Percentiles rank a stretch among this genome's conserved stretches.
Conservation (phyloP, 805 yeast species). For the Candida anglica region DNA sequence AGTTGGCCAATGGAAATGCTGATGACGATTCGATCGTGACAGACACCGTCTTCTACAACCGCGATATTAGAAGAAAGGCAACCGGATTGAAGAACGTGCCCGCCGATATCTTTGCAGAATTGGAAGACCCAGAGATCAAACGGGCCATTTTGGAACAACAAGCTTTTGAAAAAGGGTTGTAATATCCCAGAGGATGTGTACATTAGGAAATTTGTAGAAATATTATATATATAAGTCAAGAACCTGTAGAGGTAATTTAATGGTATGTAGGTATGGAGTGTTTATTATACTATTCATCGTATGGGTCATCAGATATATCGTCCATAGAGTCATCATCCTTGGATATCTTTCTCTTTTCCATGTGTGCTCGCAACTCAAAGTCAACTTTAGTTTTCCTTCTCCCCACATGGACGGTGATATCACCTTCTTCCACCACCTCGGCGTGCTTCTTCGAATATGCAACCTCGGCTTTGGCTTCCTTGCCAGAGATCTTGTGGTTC, state of each 20-base stretch:
- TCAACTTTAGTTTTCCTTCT: conserved; percentile 43
- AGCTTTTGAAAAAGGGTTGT: conserved; percentile 34
- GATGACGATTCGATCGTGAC: conserved; percentile 34
- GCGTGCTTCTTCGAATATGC: conserved; percentile 44
- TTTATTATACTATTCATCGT: not conserved
- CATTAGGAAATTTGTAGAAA: not conserved
- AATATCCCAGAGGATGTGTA: not conserved
- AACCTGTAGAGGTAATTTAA: not conserved
- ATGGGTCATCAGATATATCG: conserved; percentile 1
- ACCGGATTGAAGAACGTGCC: conserved; percentile 69
- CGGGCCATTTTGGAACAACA: conserved; percentile 63
- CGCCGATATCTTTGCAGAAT: conserved; percentile 50
- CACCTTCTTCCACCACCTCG: conserved; percentile 46
- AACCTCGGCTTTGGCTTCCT: conserved; percentile 45
- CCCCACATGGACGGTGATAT: conserved; percentile 44
- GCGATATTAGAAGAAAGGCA: conserved; percentile 44
- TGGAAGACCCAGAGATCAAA: conserved; percentile 50
- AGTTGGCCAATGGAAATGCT: conserved; percentile 7
- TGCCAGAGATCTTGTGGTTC: conserved; percentile 42
- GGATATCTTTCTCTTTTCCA: conserved; percentile 29
- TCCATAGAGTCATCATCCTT: conserved; percentile 8
- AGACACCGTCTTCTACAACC: conserved; percentile 41
- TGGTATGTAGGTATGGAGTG: not conserved
- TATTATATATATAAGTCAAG: not conserved
- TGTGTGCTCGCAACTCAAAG: conserved; percentile 41